These are phyloP conservation scores for Fragaria vesca DNA, from an alignment of 306 rosid species.

Conservation along the genomic window DNA sequence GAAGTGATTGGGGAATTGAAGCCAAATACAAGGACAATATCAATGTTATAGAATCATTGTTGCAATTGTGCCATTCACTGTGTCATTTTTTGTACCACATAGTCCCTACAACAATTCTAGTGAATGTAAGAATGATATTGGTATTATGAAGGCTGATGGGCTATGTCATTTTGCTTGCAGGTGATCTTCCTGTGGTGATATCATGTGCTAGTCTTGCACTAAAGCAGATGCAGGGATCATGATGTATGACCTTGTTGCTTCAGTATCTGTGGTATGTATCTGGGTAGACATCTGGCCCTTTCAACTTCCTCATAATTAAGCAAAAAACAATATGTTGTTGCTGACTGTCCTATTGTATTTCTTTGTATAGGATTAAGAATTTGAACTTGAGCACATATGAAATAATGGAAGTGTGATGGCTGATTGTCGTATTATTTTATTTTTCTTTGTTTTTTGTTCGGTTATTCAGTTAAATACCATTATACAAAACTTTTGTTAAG, in stretches of 20 bases:
- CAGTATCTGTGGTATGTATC: slow-evolving; percentile 90
- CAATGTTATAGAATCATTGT: background rate
- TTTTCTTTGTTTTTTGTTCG: too few species aligned
- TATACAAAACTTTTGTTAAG: too few species aligned
- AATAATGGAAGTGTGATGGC: too few species aligned
- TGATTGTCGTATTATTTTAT: too few species aligned
- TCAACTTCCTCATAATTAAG: too few species aligned
- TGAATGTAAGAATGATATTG: background rate
- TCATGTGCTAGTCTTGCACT: slow-evolving; percentile 94
- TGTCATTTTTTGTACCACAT: background rate
- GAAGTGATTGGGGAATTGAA: background rate
- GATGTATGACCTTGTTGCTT: slow-evolving; percentile 90
- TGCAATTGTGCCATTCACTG: background rate
- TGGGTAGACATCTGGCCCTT: too few species aligned
- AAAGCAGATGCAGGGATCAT: slow-evolving; percentile 95
- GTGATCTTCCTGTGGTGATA: slow-evolving; percentile 90
- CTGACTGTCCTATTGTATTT: too few species aligned
- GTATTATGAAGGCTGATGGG: too few species aligned
- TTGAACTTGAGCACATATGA: too few species aligned
- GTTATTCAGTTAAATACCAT: too few species aligned
- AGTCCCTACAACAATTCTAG: background rate
- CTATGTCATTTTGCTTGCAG: slow-evolving; percentile 31
- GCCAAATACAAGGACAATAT: background rate
- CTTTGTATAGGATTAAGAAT: too few species aligned
- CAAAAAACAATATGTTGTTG: too few species aligned